These are phyloP conservation scores for Collybiopsis luxurians DNA, from an alignment of 768 basidiomycete genomes.

Conservation along the genomic window DNA sequence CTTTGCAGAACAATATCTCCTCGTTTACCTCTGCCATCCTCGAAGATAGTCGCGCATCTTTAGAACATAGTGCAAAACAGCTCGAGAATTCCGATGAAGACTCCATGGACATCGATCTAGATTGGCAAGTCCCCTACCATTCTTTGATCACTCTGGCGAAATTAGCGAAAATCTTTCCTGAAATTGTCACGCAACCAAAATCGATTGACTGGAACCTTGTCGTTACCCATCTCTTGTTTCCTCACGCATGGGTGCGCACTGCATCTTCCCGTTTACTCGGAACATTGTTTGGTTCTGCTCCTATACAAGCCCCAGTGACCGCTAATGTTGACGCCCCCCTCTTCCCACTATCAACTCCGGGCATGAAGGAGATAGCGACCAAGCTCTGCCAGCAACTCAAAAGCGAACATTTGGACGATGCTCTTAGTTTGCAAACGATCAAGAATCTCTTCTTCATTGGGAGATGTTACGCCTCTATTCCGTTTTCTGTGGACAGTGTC, in stretches of 20 bases:
- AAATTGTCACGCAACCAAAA: conserved; percentile 39
- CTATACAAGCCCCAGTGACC: conserved; percentile 33
- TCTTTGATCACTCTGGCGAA: conserved; percentile 66
- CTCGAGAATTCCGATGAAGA: conserved; percentile 39
- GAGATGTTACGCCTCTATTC: conserved; percentile 66
- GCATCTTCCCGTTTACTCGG: conserved; percentile 78
- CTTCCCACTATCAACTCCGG: conserved; percentile 49
- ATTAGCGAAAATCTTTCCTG: conserved; percentile 54
- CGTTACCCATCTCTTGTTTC: conserved; percentile 70
- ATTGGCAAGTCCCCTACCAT: conserved; percentile 87
- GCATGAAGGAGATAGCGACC: conserved; percentile 68
- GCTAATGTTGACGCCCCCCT: not conserved
- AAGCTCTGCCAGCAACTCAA: conserved; percentile 78
- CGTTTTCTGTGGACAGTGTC: conserved; percentile 23
- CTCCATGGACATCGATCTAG: conserved; percentile 50
- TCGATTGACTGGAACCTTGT: conserved; percentile 64
- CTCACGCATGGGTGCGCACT: conserved; percentile 92
- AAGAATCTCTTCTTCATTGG: conserved; percentile 94
- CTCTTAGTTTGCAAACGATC: conserved; percentile 78
- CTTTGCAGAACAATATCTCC: conserved; percentile 44
- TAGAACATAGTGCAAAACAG: conserved; percentile 41
- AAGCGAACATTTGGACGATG: conserved; percentile 73
- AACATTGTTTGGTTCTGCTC: conserved; percentile 55
- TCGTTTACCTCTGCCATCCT: conserved; percentile 49
- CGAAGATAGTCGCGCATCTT: conserved; percentile 50